Evolutionary conservation across 1,139 yeast species (phyloP).

Genomic region (Nakaseomyces bracarensis): DNA sequence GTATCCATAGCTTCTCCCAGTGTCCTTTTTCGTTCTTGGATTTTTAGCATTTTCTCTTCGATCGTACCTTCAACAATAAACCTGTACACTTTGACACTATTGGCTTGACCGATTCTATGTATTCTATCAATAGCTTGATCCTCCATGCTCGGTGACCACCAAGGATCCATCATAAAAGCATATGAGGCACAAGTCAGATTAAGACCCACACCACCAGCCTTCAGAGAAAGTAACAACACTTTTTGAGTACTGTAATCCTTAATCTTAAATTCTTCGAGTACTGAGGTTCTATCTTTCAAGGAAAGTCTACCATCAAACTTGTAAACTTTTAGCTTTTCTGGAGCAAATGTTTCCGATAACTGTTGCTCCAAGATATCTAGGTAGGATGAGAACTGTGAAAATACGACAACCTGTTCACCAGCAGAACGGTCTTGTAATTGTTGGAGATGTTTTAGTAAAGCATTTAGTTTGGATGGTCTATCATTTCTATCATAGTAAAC

Average conservation of each 20-base stretch:
- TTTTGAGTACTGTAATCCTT: constrained; percentile 37
- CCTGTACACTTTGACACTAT: constrained; percentile 64
- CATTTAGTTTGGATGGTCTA: constrained; percentile 67
- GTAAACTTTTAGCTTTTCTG: constrained; percentile 26
- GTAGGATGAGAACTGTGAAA: constrained; percentile 84
- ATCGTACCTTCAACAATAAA: constrained; percentile 78
- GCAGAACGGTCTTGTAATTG: constrained; percentile 46
- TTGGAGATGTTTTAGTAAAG: constrained; percentile 53
- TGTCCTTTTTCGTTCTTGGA: constrained; percentile 79
- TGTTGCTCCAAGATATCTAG: constrained; percentile 67
- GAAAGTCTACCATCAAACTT: constrained; percentile 79
- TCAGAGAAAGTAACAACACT: constrained; percentile 64
- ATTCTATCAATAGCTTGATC: constrained; percentile 93
- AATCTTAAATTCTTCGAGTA: constrained; percentile 48
- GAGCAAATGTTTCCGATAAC: constrained; percentile 29
- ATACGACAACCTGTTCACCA: constrained; percentile 72
- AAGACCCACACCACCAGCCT: constrained; percentile 95
- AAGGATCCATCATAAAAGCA: constrained; percentile 93
- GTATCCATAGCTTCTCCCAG: constrained; percentile 80
- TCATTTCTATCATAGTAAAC: constrained; percentile 22
- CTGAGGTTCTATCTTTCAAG: constrained; percentile 55
- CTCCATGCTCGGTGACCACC: constrained; percentile 96
- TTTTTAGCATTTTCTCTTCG: constrained; percentile 83
- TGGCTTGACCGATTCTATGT: constrained; percentile 82
- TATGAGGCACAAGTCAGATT: constrained; percentile 78